Evolutionary conservation across 805 yeast species (phyloP), one percentile per base, ranked within the genome.

Genomic region (Cyberlindnera misumaiensis): DNA sequence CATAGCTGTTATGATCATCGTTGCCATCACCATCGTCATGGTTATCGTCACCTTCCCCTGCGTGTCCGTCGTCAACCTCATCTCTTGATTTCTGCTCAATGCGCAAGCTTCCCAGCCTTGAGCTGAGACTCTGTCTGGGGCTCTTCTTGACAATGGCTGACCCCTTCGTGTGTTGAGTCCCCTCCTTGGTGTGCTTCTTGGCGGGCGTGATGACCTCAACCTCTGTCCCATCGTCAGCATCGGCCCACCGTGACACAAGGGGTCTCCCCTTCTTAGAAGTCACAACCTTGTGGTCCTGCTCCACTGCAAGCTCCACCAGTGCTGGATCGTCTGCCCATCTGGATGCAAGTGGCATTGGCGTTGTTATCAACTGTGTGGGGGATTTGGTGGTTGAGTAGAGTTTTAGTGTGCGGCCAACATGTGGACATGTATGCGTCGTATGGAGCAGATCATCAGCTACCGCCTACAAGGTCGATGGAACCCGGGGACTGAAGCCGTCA

Each of bases 301-400:
- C 31, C 11, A 30, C 34, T 5, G 55, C 55, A 32, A 40, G 24
- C 13, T 42, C 24, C 2, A 47, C 48, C 1, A 45, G 34, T 2
- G 41, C 47, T 2, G 47, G 45, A 22, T 51, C 50, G 15, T 40
- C 45, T 10, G 58, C 53, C 57, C 56, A 54, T 30, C 37, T 46
- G 8, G 58, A 54, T 3, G 44, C 48, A 3, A 52, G 36, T 7
- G 36, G 28, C 47, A 44, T 44, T 20, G 26, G 13, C 25, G 17
- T 11, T 26, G 12, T 13, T 32, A 32, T 20, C 10, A 11, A 7
- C 13, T 27, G 12, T 32, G 24, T 11, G 3, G 26, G 28, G 15
- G n/a, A 30, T 30, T 20, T 20, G 24, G 24, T 20, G 24, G 24
- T 20, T 5, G 24, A 8, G 8, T 6, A 5, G 24, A 8, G 24